Conservation (phyloP, 2,329 filamentous ascomycete species). For the Dactylellina sp. region DNA sequence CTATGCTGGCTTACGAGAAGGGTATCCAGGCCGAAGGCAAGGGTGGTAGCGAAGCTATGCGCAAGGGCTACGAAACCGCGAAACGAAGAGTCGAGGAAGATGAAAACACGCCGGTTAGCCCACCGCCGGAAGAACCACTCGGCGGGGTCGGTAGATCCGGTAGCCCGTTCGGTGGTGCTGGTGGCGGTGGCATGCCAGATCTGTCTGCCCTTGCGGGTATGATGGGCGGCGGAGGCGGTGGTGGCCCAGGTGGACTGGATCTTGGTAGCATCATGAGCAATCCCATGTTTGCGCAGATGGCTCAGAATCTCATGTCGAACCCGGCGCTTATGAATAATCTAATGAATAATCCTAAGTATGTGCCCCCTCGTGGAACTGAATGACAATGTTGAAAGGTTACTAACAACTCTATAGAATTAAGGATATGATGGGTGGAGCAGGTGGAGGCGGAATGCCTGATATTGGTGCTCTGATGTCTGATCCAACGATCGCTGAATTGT, state of each 20-base stretch:
- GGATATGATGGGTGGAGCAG: constrained; percentile 79
- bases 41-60: constrained; percentile 96
- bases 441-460: constrained; percentile 84
- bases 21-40: constrained; percentile 95
- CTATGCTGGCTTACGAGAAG: constrained; percentile 92
- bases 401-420: constrained; percentile 68
- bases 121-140: constrained; percentile 67
- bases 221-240: constrained; percentile 73
- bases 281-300: constrained; percentile 98
- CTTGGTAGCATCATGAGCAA: constrained; percentile 90
- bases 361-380: neutral
- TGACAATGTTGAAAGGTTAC: neutral
- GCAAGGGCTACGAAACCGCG: constrained; percentile 94
- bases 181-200: constrained; percentile 75
- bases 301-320: constrained; percentile 96
- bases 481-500: constrained; percentile 92
- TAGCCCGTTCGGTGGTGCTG: constrained; percentile 63
- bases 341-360: constrained; percentile 85
- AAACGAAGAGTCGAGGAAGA: constrained; percentile 87
- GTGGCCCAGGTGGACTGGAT: constrained; percentile 82
- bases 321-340: constrained; percentile 90
- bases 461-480: constrained; percentile 88
- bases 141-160: constrained; percentile 66
- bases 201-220: constrained; percentile 77
- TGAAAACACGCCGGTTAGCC: constrained; percentile 68